These are phyloP conservation scores for Citrullus colocynthis DNA, from an alignment of 306 rosid genomes.

Conservation along the genomic window DNA sequence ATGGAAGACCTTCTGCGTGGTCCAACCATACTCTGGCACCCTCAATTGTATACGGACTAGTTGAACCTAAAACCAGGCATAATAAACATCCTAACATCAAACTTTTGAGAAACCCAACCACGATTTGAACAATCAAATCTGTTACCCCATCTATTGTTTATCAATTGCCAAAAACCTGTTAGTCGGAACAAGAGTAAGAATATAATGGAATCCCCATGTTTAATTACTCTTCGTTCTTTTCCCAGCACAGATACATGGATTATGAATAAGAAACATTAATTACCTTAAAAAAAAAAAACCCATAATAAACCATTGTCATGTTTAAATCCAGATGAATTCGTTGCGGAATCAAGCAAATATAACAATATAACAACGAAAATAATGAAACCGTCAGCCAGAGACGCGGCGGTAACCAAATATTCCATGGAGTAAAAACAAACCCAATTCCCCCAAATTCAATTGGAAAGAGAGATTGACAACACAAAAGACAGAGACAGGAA, in stretches of 20 bases:
- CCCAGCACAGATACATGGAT: background rate
- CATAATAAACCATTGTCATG: background rate
- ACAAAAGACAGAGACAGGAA: background rate
- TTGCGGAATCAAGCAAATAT: background rate
- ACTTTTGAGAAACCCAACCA: background rate
- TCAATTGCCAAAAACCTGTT: background rate
- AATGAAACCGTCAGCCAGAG: background rate
- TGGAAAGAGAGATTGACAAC: background rate
- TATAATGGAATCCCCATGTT: background rate
- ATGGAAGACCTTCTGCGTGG: slow-evolving; percentile 99
- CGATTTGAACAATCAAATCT: background rate
- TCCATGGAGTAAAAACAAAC: background rate
- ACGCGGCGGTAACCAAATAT: background rate
- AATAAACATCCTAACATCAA: background rate
- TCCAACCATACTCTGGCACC: slow-evolving; percentile 99
- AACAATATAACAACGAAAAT: background rate
- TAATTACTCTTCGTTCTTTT: background rate
- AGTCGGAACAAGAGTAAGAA: background rate
- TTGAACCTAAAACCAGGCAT: slow-evolving; percentile 48
- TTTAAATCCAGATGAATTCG: background rate
- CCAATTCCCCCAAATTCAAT: background rate
- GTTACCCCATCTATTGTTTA: background rate
- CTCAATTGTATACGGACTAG: slow-evolving; percentile 87
- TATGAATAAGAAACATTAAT: background rate
- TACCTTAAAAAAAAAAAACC: background rate